phyloP scores from a whole-genome alignment of 768 basidiomycete genomes.

The Stropharia rugosoannulata region DNA sequence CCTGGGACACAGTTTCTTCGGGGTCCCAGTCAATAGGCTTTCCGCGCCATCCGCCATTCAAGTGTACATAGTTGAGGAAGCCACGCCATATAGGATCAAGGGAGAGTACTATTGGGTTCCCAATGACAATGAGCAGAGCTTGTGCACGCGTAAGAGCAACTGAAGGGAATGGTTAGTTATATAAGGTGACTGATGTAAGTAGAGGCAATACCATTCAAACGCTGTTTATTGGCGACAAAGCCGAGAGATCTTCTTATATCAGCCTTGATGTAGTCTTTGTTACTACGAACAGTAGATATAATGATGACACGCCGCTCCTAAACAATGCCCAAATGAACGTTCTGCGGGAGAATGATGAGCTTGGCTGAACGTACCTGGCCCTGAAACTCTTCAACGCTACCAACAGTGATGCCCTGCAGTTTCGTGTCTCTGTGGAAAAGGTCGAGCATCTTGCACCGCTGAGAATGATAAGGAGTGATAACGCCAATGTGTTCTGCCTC shows the following conservation, averaged over 20 bases:
- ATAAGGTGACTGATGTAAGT: not conserved
- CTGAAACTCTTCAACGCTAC: conserved; percentile 70
- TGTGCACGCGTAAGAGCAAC: conserved; percentile 69
- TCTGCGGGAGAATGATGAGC: conserved; percentile 2
- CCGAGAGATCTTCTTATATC: conserved; percentile 57
- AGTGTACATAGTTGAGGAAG: conserved; percentile 58
- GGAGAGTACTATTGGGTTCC: conserved; percentile 56
- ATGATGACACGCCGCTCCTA: conserved; percentile 60
- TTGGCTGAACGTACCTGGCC: conserved; percentile 45
- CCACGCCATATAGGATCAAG: conserved; percentile 59
- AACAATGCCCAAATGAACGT: conserved; percentile 1
- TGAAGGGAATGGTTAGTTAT: conserved; percentile 18
- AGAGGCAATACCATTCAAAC: conserved; percentile 50
- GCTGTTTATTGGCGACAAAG: conserved; percentile 53
- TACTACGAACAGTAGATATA: conserved; percentile 59
- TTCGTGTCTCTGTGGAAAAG: conserved; percentile 29
- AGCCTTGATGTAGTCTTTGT: conserved; percentile 43
- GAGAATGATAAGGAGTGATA: conserved; percentile 70
- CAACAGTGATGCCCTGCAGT: conserved; percentile 51
- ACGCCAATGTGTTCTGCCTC: conserved; percentile 53
- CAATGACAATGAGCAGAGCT: conserved; percentile 61
- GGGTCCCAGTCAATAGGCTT: conserved; percentile 33
- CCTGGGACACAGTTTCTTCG: conserved; percentile 24
- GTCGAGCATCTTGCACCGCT: conserved; percentile 50
- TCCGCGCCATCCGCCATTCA: conserved; percentile 54